phyloP scores from a whole-genome alignment of 139 green algal species.

The Limnomonas spitsbergensis region DNA sequence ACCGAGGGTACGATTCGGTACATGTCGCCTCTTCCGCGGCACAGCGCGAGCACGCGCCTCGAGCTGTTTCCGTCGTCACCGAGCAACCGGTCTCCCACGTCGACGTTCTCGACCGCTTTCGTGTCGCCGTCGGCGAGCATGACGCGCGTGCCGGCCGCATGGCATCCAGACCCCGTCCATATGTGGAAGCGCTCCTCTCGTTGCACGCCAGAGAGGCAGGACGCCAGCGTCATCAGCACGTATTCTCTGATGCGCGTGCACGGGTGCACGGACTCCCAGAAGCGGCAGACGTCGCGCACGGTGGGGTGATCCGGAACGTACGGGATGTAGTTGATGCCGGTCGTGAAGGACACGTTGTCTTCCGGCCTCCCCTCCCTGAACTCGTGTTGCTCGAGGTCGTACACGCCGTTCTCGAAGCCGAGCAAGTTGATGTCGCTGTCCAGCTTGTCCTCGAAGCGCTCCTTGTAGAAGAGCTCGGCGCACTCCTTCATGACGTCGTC shows the following conservation, averaged over 20 bases:
- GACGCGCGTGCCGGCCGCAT: too few relatives aligned
- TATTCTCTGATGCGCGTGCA: conserved; percentile 9
- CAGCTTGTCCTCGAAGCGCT: conserved; percentile 14
- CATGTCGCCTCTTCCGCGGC: too few relatives aligned
- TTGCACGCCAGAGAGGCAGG: conserved; percentile 1
- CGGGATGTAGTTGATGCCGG: conserved; percentile 24
- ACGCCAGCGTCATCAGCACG: conserved; percentile 15
- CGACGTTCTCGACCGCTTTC: too few relatives aligned
- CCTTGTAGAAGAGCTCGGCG: conserved; percentile 3
- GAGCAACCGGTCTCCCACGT: too few relatives aligned
- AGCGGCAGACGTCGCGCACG: background rate
- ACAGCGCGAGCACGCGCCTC: too few relatives aligned
- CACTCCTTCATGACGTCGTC: conserved; percentile 21
- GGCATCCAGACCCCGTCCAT: conserved; percentile 24
- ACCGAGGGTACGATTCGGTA: too few relatives aligned
- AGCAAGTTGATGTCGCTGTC: conserved; percentile 17
- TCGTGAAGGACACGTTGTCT: conserved; percentile 23
- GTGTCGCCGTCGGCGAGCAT: too few relatives aligned
- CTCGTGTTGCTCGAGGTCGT: conserved; percentile 13
- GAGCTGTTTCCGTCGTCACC: too few relatives aligned
- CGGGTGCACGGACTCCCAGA: conserved; percentile 6
- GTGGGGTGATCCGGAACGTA: background rate
- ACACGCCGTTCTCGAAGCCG: conserved; percentile 34
- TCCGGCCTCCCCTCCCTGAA: conserved; percentile 28
- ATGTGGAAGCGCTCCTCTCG: conserved; percentile 19